Evolutionary conservation across 1,139 yeast genomes (phyloP).

Genomic region (Geotrichum macrosporum): DNA sequence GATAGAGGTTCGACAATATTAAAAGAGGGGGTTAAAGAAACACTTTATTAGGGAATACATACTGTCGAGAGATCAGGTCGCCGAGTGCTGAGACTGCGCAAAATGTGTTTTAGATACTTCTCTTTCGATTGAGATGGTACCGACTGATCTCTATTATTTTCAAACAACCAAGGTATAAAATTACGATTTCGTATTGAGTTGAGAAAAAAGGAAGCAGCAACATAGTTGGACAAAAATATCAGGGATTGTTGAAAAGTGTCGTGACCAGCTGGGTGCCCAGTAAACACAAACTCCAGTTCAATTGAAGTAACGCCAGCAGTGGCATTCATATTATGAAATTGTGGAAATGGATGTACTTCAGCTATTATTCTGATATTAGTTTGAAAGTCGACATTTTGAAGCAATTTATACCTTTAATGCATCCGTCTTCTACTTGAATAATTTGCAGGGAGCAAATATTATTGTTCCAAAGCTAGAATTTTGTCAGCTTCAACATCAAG

Average conservation of each 20-base stretch:
- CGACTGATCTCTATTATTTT: not conserved
- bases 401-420: not conserved
- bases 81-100: too few relatives aligned
- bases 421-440: not conserved
- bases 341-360: not conserved
- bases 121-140: not conserved
- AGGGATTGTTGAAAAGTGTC: not conserved
- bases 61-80: too few relatives aligned
- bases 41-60: too few relatives aligned
- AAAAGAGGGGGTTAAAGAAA: too few relatives aligned
- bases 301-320: not conserved
- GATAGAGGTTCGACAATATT: too few relatives aligned
- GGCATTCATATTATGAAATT: not conserved
- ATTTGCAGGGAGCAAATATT: not conserved
- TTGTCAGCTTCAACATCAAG: too few relatives aligned
- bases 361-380: too few relatives aligned
- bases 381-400: too few relatives aligned
- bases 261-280: not conserved
- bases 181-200: not conserved
- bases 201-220: slow-evolving; percentile 1
- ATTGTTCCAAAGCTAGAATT: slow-evolving; percentile 1
- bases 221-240: slow-evolving; percentile 2
- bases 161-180: slow-evolving; percentile 3
- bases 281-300: not conserved
- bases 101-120: not conserved